Base-by-base conservation (phyloP, 2,329 filamentous ascomycete species). In the Pyricularia pennisetigena region DNA sequence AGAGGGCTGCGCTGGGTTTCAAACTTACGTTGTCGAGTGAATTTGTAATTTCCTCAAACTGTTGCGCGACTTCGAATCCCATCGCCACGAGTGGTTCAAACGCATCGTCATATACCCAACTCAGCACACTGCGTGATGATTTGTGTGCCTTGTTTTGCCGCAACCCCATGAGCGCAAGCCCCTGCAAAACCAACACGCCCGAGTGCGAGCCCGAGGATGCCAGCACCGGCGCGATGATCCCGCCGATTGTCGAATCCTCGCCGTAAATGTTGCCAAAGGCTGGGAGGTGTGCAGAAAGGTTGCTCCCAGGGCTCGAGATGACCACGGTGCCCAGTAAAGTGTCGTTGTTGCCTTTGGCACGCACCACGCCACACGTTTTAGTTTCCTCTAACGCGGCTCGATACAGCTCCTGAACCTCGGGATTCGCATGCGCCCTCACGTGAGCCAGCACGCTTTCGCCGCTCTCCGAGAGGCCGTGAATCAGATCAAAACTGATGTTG, bases 81-180 rank as follows among this genome's bases (percentile, higher is more conserved):
- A 96, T 92, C 0, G 87, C 87, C 68, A 88, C 83, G 69, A 96
- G 80, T 49, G 89, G 87, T 76, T 95, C 92, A 71, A 88, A 87
- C 65, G 88, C 86, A 67, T 90, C 90, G 74, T 93, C 91, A 70
- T 80, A 76, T 80, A 95, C 92, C 86, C 91, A 94, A 76, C 93
- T 92, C 69, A 97, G 78, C 64, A 96, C 81, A 67, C 90, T 91
- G 69, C 88, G 88, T 71, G 86, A 85, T 67, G 90, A 88, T 70
- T 90, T 91, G 75, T 94, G 87, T 72, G 86, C 86, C 77, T 94
- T 94, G 76, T 93, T 91, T 78, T 95, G 92, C 69, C 91, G 86
- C 73, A 95, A 88, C 0, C 91, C 92, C 79, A 97, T 87, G 70
- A 96, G 79, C 16, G 92, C 90, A 71, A 97, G 79, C 0, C 92